These are phyloP conservation scores for Fusarium agapanthi DNA, from an alignment of 2,329 filamentous ascomycete genomes.

Conservation along the genomic window DNA sequence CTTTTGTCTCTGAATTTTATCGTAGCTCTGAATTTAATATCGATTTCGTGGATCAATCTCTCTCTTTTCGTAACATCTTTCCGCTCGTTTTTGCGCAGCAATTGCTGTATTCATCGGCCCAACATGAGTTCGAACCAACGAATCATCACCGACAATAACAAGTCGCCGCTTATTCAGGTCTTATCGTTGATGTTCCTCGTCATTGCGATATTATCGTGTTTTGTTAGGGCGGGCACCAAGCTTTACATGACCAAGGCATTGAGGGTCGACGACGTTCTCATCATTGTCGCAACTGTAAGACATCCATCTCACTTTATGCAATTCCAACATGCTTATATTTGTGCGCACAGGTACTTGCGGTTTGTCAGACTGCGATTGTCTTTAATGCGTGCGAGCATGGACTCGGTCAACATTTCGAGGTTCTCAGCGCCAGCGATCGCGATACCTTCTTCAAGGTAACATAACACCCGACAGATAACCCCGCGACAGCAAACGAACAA, in stretches of 20 bases:
- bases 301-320: background rate
- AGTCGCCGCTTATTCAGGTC: slow-evolving; percentile 44
- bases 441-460: slow-evolving; percentile 41
- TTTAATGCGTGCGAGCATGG: slow-evolving; percentile 37
- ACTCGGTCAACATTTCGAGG: slow-evolving; percentile 32
- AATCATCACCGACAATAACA: slow-evolving; percentile 43
- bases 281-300: slow-evolving; percentile 39
- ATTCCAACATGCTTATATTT: background rate
- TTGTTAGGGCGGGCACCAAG: slow-evolving; percentile 41
- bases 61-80: background rate
- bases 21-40: background rate
- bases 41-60: background rate
- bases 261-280: slow-evolving; percentile 39
- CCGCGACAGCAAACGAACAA: background rate
- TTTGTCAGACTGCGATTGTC: slow-evolving; percentile 33
- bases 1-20: background rate
- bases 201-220: slow-evolving; percentile 38
- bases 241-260: slow-evolving; percentile 43
- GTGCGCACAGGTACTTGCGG: slow-evolving; percentile 27
- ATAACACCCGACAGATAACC: background rate
- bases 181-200: slow-evolving; percentile 44
- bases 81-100: background rate
- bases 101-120: background rate
- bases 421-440: slow-evolving; percentile 14
- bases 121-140: slow-evolving; percentile 37